Conservation (phyloP, 139 green algal genomes). For the Haematococcus sp. region DNA sequence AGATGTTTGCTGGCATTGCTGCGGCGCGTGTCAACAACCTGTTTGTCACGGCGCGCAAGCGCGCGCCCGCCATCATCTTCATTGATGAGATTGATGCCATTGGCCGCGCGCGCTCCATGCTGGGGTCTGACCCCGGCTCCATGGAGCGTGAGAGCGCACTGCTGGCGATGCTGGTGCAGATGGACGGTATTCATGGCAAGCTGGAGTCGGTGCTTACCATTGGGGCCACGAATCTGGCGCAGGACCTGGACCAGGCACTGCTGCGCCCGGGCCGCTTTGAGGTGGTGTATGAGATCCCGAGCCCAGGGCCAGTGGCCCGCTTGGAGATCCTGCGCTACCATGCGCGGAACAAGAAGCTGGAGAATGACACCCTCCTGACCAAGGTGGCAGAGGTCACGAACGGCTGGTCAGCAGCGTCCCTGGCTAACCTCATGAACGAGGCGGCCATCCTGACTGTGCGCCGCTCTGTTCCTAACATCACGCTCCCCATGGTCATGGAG, state of each 20-base stretch:
- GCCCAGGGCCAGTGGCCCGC: slow-evolving; percentile 41
- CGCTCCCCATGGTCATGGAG: slow-evolving; percentile 51
- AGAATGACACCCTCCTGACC: slow-evolving; percentile 27
- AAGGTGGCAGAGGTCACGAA: slow-evolving; percentile 45
- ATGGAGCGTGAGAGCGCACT: slow-evolving; percentile 64
- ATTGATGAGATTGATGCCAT: slow-evolving; percentile 85
- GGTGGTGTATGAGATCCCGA: slow-evolving; percentile 53
- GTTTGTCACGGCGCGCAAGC: slow-evolving; percentile 47
- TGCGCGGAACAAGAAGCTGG: slow-evolving; percentile 41
- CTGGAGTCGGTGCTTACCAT: slow-evolving; percentile 68
- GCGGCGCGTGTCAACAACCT: slow-evolving; percentile 56
- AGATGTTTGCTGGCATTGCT: slow-evolving; percentile 64
- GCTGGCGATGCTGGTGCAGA: slow-evolving; percentile 58
- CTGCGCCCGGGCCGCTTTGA: slow-evolving; percentile 62
- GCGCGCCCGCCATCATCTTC: slow-evolving; percentile 96
- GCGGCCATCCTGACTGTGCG: slow-evolving; percentile 64
- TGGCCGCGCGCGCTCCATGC: slow-evolving; percentile 25
- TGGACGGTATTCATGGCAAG: slow-evolving; percentile 59
- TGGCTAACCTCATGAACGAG: slow-evolving; percentile 76
- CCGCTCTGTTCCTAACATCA: slow-evolving; percentile 43
- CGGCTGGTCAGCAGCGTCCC: slow-evolving; percentile 54
- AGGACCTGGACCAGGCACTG: slow-evolving; percentile 68
- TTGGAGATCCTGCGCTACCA: slow-evolving; percentile 60
- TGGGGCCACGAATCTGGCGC: slow-evolving; percentile 69
- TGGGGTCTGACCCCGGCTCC: slow-evolving; percentile 46